A percentile compares a stretch with the other conserved stretches of the same genome.
phyloP scores from a whole-genome alignment of 2,329 filamentous ascomycete species.

The Pseudodiploospora longispora region DNA sequence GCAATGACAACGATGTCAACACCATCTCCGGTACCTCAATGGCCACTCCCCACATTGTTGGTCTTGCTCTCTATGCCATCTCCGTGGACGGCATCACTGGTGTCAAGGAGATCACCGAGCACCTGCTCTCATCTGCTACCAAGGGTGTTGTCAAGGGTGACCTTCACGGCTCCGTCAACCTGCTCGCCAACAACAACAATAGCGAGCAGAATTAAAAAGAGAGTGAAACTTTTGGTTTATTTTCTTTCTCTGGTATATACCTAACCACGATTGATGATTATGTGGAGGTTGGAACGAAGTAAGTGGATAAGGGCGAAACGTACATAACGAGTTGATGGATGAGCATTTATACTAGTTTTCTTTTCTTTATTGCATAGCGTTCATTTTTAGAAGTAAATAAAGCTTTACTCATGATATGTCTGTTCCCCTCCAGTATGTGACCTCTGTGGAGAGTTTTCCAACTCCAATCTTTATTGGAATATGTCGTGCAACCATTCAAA shows the following conservation, averaged over 20 bases:
- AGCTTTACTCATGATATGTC: too few species aligned
- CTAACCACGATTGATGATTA: too few species aligned
- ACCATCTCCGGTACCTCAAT: conserved; percentile 55
- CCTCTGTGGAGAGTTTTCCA: too few species aligned
- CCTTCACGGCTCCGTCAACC: conserved; percentile 35
- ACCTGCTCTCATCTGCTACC: conserved; percentile 33
- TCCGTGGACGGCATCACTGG: conserved; percentile 31
- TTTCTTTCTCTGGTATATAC: background rate
- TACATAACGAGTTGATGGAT: too few species aligned
- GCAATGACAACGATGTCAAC: conserved; percentile 32
- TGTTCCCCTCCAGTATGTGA: too few species aligned
- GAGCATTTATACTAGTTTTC: too few species aligned
- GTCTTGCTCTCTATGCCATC: conserved; percentile 42
- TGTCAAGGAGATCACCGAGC: conserved; percentile 28
- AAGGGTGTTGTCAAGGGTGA: conserved; percentile 31
- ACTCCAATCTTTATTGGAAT: too few species aligned
- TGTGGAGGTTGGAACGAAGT: too few species aligned
- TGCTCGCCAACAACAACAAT: conserved; percentile 41
- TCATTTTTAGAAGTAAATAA: too few species aligned
- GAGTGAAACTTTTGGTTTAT: background rate
- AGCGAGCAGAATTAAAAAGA: conserved; percentile 10
- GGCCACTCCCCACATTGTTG: conserved; percentile 54
- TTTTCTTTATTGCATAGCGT: too few species aligned
- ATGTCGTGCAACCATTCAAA: too few species aligned
- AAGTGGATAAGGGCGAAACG: too few species aligned